Evolutionary conservation across 306 rosid species (phyloP).

Genomic region (Medicago lupulina): DNA sequence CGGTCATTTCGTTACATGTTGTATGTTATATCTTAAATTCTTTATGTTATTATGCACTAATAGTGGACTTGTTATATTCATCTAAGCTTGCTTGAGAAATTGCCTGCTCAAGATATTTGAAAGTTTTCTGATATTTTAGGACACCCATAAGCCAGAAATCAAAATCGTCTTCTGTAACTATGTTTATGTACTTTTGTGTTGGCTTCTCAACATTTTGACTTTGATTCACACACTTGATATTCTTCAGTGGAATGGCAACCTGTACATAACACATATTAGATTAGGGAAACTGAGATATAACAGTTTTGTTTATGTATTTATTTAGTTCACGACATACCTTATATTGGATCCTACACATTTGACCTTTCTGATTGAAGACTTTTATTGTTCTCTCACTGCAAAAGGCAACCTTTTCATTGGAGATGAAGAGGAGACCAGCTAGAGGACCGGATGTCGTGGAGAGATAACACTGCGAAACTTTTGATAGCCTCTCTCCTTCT

Average conservation of each 20-base stretch:
- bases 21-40: background rate
- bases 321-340: slow-evolving; percentile 32
- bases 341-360: slow-evolving; percentile 45
- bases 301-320: background rate
- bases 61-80: background rate
- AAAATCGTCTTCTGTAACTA: slow-evolving; percentile 42
- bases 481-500: slow-evolving; percentile 68
- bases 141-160: slow-evolving; percentile 51
- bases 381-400: slow-evolving; percentile 78
- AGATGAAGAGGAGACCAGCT: slow-evolving; percentile 81
- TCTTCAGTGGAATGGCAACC: slow-evolving; percentile 43
- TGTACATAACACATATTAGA: slow-evolving; percentile 19
- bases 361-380: slow-evolving; percentile 54
- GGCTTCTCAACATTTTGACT: slow-evolving; percentile 46
- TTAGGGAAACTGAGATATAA: slow-evolving; percentile 1
- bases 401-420: slow-evolving; percentile 73
- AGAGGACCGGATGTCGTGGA: slow-evolving; percentile 85
- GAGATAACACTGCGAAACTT: slow-evolving; percentile 67
- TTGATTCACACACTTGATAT: slow-evolving; percentile 47
- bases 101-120: slow-evolving; percentile 39
- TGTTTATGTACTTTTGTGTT: slow-evolving; percentile 46
- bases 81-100: slow-evolving; percentile 39
- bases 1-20: background rate
- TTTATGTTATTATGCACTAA: slow-evolving; percentile 15
- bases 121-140: slow-evolving; percentile 36